phyloP scores from a whole-genome alignment of 2,329 filamentous ascomycete genomes.

The Periconia sp. region DNA sequence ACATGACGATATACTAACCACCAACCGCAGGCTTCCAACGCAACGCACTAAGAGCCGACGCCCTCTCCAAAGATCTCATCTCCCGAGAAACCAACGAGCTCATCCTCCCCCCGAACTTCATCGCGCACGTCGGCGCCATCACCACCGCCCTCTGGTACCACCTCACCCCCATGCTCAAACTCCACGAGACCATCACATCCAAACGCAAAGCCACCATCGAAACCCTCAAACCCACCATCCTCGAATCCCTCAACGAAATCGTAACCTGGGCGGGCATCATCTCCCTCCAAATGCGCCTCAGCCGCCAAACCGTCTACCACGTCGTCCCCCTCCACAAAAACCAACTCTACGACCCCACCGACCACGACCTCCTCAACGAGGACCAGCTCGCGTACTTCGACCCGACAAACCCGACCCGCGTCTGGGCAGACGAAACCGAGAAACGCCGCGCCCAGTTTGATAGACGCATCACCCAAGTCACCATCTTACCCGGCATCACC shows the following conservation, averaged over 20 bases:
- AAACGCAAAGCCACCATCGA: background rate
- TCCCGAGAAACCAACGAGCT: background rate
- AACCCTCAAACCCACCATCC: constrained; percentile 6
- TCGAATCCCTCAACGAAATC: constrained; percentile 13
- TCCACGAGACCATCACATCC: constrained; percentile 3
- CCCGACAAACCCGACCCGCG: background rate
- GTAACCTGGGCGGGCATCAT: constrained; percentile 22
- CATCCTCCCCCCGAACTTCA: constrained; percentile 23
- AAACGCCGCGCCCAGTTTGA: constrained; percentile 15
- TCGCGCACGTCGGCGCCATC: constrained; percentile 21
- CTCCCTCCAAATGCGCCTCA: constrained; percentile 25
- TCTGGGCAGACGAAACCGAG: constrained; percentile 8
- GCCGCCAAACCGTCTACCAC: constrained; percentile 31
- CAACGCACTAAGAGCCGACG: constrained; percentile 13
- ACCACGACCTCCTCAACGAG: constrained; percentile 28
- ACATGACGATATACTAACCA: background rate
- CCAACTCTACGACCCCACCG: constrained; percentile 11
- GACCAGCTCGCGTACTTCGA: constrained; percentile 8
- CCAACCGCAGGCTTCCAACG: constrained; percentile 20
- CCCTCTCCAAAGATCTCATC: constrained; percentile 4
- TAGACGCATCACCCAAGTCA: constrained; percentile 21
- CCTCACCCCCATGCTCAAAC: constrained; percentile 19
- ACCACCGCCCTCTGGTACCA: constrained; percentile 19
- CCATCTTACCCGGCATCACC: constrained; percentile 20
- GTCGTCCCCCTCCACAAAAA: constrained; percentile 29